Conservation (phyloP, 306 rosid species). For the Carpinus fangiana region DNA sequence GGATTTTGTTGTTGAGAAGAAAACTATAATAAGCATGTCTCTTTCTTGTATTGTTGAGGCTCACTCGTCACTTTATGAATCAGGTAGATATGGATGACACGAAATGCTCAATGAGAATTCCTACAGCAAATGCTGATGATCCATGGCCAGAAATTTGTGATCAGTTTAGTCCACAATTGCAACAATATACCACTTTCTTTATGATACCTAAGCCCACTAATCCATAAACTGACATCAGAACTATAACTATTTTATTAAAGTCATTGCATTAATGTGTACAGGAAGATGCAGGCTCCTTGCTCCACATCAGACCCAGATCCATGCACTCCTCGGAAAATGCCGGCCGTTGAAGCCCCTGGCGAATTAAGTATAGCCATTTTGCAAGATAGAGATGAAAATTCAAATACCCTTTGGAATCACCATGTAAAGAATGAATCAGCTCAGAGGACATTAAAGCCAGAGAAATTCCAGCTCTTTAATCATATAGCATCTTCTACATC, state of each 20-base stretch:
- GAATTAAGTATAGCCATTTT: conserved; percentile 37
- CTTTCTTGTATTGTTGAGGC: conserved; percentile 9
- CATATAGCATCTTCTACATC: conserved; percentile 34
- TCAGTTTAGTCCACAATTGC: conserved; percentile 35
- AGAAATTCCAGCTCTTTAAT: conserved; percentile 43
- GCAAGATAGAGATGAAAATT: conserved; percentile 31
- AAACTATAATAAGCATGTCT: conserved; percentile 6
- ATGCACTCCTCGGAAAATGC: neutral
- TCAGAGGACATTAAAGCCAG: conserved; percentile 32
- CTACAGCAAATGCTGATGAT: conserved; percentile 33
- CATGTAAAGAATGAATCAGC: conserved; percentile 42
- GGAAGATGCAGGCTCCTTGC: conserved; percentile 45
- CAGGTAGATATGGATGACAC: conserved; percentile 40
- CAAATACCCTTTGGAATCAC: conserved; percentile 28
- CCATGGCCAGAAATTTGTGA: conserved; percentile 29
- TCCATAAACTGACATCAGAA: conserved; percentile 2
- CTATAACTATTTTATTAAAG: conserved; percentile 23
- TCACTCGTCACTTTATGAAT: conserved; percentile 16
- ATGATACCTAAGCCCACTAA: conserved; percentile 10
- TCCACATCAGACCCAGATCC: conserved; percentile 19
- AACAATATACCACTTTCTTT: conserved; percentile 12
- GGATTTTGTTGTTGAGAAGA: conserved; percentile 20
- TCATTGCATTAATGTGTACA: conserved; percentile 32
- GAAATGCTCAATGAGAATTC: conserved; percentile 22
- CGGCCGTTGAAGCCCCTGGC: conserved; percentile 13